Conservation (phyloP, 305 asterid genomes). For the Solanum hybrid region DNA sequence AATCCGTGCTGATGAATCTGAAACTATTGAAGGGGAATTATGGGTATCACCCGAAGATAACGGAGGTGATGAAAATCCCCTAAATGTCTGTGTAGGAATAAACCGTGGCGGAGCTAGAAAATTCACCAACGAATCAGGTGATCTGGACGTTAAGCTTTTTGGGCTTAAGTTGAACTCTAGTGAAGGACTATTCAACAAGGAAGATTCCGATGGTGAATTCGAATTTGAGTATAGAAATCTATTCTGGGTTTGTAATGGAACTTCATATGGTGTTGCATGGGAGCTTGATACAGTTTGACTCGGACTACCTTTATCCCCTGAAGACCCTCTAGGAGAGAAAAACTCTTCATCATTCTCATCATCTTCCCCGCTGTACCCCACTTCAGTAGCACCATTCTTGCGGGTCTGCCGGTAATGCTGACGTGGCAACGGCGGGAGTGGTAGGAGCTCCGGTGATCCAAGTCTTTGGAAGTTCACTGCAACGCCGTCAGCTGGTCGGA, state of each 20-base stretch:
- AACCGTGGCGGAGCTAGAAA: conserved; percentile 54
- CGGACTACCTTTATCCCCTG: conserved; percentile 37
- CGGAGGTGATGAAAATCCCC: conserved; percentile 34
- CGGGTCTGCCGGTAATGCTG: conserved; percentile 30
- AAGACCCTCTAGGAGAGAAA: conserved; percentile 64
- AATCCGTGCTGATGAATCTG: conserved; percentile 30
- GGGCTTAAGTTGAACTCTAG: conserved; percentile 11
- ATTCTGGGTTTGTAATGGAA: conserved; percentile 33
- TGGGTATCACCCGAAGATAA: conserved; percentile 45
- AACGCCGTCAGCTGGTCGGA: conserved; percentile 63
- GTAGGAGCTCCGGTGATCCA: conserved; percentile 83
- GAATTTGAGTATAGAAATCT: conserved; percentile 19
- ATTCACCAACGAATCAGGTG: conserved; percentile 60
- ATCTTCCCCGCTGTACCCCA: conserved; percentile 13
- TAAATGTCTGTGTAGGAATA: conserved; percentile 32
- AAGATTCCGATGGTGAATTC: conserved; percentile 19
- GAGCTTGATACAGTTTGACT: conserved; percentile 21
- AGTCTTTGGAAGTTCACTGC: conserved; percentile 35
- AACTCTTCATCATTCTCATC: conserved; percentile 39
- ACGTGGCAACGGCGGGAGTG: conserved; percentile 79
- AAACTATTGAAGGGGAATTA: conserved; percentile 45
- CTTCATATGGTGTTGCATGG: conserved; percentile 14
- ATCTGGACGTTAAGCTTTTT: conserved; percentile 42
- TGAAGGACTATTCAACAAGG: conserved; percentile 56
- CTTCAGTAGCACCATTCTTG: conserved; percentile 1